Percentiles rank a stretch among this genome's conserved stretches.
These are phyloP conservation scores for Mrakia gelida DNA, from an alignment of 768 basidiomycete species.

Conservation along the genomic window DNA sequence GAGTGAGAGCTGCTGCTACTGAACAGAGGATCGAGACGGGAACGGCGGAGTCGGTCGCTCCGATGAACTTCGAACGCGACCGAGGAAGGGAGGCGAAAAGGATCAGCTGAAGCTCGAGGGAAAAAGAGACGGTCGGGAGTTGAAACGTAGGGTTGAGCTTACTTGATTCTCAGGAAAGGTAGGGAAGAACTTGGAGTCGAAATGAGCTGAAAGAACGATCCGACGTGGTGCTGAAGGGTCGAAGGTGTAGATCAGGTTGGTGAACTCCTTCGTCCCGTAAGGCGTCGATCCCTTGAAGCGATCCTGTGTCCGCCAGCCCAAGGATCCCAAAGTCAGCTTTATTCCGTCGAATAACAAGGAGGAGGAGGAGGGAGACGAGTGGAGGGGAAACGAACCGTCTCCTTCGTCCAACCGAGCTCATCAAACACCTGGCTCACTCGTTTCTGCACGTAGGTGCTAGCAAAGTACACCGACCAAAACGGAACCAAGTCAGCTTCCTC, in stretches of 20 bases:
- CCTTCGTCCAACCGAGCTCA: conserved; percentile 77
- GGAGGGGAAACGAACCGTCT: conserved; percentile 49
- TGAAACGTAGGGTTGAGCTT: conserved; percentile 33
- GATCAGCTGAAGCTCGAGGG: not conserved
- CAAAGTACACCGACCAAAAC: conserved; percentile 38
- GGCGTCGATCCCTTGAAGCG: conserved; percentile 75
- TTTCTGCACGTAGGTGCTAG: conserved; percentile 73
- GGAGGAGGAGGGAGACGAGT: not conserved
- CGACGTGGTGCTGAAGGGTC: conserved; percentile 76
- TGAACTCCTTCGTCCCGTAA: conserved; percentile 70
- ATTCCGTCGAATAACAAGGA: not conserved
- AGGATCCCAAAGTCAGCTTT: not conserved
- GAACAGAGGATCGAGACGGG: conserved; percentile 93
- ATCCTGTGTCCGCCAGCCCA: conserved; percentile 55
- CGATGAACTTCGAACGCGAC: conserved; percentile 65
- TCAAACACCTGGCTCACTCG: conserved; percentile 72
- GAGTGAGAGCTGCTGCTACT: conserved; percentile 75
- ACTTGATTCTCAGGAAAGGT: conserved; percentile 70
- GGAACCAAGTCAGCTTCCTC: not conserved
- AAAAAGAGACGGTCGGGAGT: not conserved
- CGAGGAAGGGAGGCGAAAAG: not conserved
- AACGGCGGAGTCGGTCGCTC: conserved; percentile 94
- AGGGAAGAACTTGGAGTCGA: conserved; percentile 84
- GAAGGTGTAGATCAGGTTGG: conserved; percentile 92
- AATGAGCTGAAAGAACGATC: conserved; percentile 85